Evolutionary conservation across 2,329 filamentous ascomycete species (phyloP).

Genomic region (Leptodontidium sp.): DNA sequence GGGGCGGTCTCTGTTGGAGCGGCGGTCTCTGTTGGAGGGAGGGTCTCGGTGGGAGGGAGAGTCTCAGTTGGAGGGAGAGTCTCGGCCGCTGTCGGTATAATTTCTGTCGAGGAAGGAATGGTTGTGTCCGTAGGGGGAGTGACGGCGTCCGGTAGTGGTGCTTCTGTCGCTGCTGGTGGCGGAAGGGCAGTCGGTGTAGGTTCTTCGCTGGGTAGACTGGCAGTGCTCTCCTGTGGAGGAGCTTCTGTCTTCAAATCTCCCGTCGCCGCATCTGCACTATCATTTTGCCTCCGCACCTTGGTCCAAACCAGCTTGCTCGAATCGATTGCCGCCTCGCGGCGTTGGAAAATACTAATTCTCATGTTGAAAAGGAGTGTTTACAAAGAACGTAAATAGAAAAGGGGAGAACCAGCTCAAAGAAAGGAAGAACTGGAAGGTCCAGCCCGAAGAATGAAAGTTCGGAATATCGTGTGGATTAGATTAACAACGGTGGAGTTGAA

Average conservation of each 20-base stretch:
- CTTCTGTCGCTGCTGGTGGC: background rate
- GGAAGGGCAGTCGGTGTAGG: background rate
- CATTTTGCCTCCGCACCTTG: constrained; percentile 10
- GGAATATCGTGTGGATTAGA: constrained; percentile 8
- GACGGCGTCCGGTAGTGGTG: background rate
- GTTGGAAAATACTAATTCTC: constrained; percentile 20
- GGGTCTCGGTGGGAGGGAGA: background rate
- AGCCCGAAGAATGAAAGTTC: constrained; percentile 10
- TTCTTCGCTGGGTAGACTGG: background rate
- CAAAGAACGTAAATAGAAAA: constrained; percentile 18
- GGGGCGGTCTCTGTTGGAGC: background rate
- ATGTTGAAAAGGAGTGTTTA: constrained; percentile 1
- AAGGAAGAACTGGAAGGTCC: constrained; percentile 14
- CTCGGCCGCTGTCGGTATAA: background rate
- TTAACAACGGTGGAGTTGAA: constrained; percentile 9
- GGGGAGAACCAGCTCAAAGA: constrained; percentile 21
- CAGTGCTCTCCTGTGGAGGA: background rate
- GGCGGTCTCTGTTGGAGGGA: background rate
- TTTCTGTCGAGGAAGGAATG: constrained; percentile 1
- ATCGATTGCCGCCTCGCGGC: constrained; percentile 16
- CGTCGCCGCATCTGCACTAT: background rate
- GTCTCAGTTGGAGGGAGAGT: background rate
- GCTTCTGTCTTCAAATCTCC: background rate
- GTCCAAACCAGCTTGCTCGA: constrained; percentile 15
- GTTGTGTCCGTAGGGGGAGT: constrained; percentile 1